Conservation (phyloP, 164 flowering plant genomes). For the Kalanchoe fedtschenkoi region DNA sequence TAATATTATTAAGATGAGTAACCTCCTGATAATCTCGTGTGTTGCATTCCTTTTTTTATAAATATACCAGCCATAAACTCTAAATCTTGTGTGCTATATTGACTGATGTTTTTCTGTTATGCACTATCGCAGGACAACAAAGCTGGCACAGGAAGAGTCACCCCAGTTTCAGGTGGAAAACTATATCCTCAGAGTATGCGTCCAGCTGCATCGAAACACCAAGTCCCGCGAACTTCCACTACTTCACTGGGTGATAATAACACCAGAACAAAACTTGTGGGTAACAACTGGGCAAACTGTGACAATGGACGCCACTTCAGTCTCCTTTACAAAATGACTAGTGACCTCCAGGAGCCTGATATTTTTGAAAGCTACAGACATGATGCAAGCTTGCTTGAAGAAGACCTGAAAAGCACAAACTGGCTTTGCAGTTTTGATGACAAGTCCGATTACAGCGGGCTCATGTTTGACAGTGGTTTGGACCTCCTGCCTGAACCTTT, state of each 20-base stretch:
- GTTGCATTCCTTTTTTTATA: too few species aligned
- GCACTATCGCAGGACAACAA: constrained; percentile 52
- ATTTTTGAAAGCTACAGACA: constrained; percentile 78
- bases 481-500: constrained; percentile 85
- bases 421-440: constrained; percentile 79
- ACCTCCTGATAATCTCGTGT: too few species aligned
- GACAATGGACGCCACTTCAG: constrained; percentile 28
- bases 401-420: constrained; percentile 72
- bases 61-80: neutral
- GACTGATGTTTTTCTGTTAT: neutral
- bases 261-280: constrained; percentile 22
- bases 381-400: constrained; percentile 71
- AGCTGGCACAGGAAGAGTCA: constrained; percentile 43
- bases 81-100: neutral
- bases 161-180: constrained; percentile 44
- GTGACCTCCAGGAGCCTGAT: constrained; percentile 36
- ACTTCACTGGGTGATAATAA: constrained; percentile 22
- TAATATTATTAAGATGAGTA: too few species aligned
- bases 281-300: constrained; percentile 14
- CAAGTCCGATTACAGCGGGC: constrained; percentile 45
- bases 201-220: constrained; percentile 34
- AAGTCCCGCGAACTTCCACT: constrained; percentile 21
- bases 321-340: neutral
- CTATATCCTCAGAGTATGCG: constrained; percentile 88
- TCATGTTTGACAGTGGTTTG: constrained; percentile 68